Evolutionary conservation across 441 rosid species (phyloP), one percentile per base, ranked within the genome.

Genomic region (Lepidium campestre): DNA sequence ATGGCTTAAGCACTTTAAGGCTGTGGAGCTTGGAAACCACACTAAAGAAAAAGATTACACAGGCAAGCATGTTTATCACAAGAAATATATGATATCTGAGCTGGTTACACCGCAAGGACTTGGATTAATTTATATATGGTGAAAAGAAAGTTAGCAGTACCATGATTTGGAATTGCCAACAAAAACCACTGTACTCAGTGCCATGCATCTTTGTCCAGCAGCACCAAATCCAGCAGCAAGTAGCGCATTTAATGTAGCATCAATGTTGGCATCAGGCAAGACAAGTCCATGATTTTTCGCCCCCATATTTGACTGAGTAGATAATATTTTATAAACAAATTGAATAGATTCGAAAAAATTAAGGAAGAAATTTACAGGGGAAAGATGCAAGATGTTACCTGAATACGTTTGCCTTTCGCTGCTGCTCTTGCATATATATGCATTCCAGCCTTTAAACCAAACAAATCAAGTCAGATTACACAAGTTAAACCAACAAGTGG

Each of bases 191-290:
- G 91, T 88, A 80, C 98, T 93, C 15, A 93, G 86, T 15, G 98
- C 98, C 98, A 93, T 93, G 81, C 98, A 93, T 75, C 98, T 87
- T 70, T 90, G 98, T 67, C 98, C 98, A 55, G 98, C 98, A 49
- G 98, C 98, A 70, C 98, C 98, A 85, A 92, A 92, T 23, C 97
- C 98, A 70, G 98, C 98, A 71, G 97, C 97, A 73, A 78, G 83
- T 65, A 93, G 72, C 13, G 98, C 96, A 74, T 85, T 93, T 50
- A 93, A 67, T 50, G 98, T 77, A 61, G 92, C 87, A 71, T 93
- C 90, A 15, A 81, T 2, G 56, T 80, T 86, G 47, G 98, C 96
- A 80, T 93, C 96, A 70, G 97, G 88, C 35, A 93, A 66, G 66
- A 93, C 88, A 58, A 93, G 77, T 50, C 88, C 98, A 62, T 93